Conservation (phyloP, 371 early-diverging fungal genomes). For the Mucor indicus region DNA sequence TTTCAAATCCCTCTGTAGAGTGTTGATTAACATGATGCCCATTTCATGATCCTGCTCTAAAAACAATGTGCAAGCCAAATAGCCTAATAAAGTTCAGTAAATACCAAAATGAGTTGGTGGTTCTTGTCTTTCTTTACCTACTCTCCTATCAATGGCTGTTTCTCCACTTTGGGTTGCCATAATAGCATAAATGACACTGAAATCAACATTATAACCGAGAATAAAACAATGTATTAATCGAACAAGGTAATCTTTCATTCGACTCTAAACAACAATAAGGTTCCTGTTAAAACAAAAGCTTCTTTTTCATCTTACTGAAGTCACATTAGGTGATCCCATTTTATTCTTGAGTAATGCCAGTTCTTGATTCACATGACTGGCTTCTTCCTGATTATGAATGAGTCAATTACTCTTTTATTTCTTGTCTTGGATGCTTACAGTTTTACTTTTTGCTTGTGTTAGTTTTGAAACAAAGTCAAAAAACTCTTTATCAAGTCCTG, state of each 20-base stretch:
- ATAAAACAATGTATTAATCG: constrained; percentile 49
- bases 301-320: constrained; percentile 27
- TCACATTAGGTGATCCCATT: constrained; percentile 36
- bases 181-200: constrained; percentile 52
- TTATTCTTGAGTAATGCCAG: constrained; percentile 17
- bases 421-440: too few species aligned
- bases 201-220: constrained; percentile 51
- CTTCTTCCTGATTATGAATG: constrained; percentile 51
- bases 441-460: constrained; percentile 35
- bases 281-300: background rate
- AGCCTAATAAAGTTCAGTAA: constrained; percentile 41
- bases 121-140: constrained; percentile 44
- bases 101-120: too few species aligned
- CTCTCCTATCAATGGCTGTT: constrained; percentile 35
- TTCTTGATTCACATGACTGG: constrained; percentile 25
- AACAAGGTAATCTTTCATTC: constrained; percentile 45
- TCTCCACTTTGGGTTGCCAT: constrained; percentile 55
- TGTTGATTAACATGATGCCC: constrained; percentile 52
- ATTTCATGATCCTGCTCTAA: constrained; percentile 38
- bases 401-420: too few species aligned
- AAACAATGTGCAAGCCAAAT: constrained; percentile 47
- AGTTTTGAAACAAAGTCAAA: constrained; percentile 29
- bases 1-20: constrained; percentile 46
- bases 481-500: constrained; percentile 33
- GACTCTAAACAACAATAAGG: constrained; percentile 14